Percentiles rank a stretch among this genome's conserved stretches.
phyloP scores from a whole-genome alignment of 2,329 filamentous ascomycete species.

The Xylogone sp. region DNA sequence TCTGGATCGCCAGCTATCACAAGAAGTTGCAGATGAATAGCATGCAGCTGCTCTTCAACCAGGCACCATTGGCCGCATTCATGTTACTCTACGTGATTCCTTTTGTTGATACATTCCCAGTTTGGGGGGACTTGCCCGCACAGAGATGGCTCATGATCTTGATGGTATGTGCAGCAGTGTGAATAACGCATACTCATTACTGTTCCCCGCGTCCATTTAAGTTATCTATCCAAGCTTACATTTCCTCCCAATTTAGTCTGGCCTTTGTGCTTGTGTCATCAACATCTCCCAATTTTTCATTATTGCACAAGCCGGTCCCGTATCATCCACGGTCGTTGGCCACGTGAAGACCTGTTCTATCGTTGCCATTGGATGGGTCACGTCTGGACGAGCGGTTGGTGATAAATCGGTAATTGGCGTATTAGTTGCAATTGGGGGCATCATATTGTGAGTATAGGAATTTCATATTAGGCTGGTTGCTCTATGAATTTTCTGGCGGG shows the following conservation, averaged over 20 bases:
- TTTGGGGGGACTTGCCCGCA: conserved; percentile 46
- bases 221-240: conserved; percentile 12
- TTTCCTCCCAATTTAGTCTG: conserved; percentile 43
- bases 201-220: background rate
- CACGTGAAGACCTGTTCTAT: conserved; percentile 65
- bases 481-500: background rate
- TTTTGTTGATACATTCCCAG: conserved; percentile 60
- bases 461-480: background rate
- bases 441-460: conserved; percentile 46
- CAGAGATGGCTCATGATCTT: conserved; percentile 55
- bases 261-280: conserved; percentile 59
- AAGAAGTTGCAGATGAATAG: conserved; percentile 62
- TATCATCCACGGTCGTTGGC: conserved; percentile 63
- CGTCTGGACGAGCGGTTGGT: conserved; percentile 49
- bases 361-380: conserved; percentile 59
- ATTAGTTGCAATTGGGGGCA: conserved; percentile 52
- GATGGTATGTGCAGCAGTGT: conserved; percentile 40
- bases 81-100: conserved; percentile 63
- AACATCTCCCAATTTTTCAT: conserved; percentile 64
- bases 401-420: conserved; percentile 54
- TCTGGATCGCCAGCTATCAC: conserved; percentile 65
- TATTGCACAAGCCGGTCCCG: conserved; percentile 56
- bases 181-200: conserved; percentile 2
- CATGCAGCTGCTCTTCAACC: conserved; percentile 67
- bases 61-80: conserved; percentile 59